Base-by-base conservation (phyloP, 192 early-diverging fungal species). In the Entomortierella beljakovae region DNA sequence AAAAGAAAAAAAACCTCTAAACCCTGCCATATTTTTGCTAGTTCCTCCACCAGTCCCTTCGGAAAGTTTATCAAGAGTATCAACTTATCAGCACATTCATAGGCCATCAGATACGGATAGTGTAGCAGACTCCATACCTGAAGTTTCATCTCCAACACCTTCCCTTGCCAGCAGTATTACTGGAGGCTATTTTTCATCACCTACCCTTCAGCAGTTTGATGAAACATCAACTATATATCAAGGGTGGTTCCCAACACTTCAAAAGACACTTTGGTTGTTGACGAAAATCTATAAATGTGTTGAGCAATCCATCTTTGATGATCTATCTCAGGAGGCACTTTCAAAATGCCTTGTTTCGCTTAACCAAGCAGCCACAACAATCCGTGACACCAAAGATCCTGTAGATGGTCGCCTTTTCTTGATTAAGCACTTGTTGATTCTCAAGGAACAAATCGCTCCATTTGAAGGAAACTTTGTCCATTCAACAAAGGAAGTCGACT, bases 341-440 rank as follows among this genome's bases (percentile, higher is more conserved):
- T 86, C 89, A 31, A 71, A 88, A 29, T 96, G 95, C 62, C 80
- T 86, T 1, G 62, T 85, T 31, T 89, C 90, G 1, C 70, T 96
- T 38, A 68, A 59, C 18, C 58, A 61, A 26, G 68, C 56, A 2
- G 42, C 64, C 8, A 32, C 50, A 6, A 55, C 54, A 2, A 81
- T 81, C 37, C 59, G 56, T 11, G 69, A 81, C 1, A 83, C 58
- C 42, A 59, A 67, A 88, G 84, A 87, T 64, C 52, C 50, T 89
- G 66, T 77, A 9, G 95, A 96, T 68, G 92, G 89, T 11, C 89
- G 92, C 48, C 80, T 95, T 20, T 96, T 96, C 72, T 81, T 94
- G 49, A 94, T 96, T 40, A 96, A 96, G 64, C 94, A 96, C 71
- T 60, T 96, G n/a, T 69, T 96, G 25, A 91, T 92, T 62, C 81